phyloP scores from a whole-genome alignment of 768 basidiomycete species.

The Auricularia sp. region DNA sequence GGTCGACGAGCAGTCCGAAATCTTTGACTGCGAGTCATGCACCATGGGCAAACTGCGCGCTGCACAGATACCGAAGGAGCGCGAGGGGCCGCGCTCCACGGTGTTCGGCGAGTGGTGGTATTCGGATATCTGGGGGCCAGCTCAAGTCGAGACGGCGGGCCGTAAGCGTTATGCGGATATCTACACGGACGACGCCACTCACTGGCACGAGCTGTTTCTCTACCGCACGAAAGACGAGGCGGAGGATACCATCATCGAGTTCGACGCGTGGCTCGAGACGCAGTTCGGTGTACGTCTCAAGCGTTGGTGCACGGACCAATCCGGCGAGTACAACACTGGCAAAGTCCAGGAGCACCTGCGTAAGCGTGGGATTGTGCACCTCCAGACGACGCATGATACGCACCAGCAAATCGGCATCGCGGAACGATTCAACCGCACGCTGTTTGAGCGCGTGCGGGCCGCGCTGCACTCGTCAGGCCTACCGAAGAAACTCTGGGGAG shows the following conservation, averaged over 20 bases:
- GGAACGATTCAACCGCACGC: neutral
- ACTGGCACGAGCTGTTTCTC: neutral
- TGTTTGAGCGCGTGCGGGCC: neutral
- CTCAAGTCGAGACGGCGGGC: neutral
- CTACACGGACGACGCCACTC: neutral
- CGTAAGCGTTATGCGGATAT: neutral
- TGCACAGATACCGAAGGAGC: neutral
- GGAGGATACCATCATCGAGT: neutral
- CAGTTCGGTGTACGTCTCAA: neutral
- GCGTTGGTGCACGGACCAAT: neutral
- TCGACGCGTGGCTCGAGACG: neutral
- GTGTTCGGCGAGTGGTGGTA: neutral
- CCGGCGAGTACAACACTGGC: neutral
- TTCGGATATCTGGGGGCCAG: neutral
- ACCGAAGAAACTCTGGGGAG: neutral
- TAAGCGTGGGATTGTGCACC: neutral
- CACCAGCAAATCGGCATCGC: neutral
- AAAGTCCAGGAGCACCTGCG: neutral
- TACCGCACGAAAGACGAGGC: neutral
- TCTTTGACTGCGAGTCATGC: neutral
- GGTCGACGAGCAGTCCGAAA: neutral
- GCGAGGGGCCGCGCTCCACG: neutral
- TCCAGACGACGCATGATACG: neutral
- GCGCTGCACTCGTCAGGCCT: neutral
- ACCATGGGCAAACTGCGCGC: neutral